phyloP scores from a whole-genome alignment of 805 yeast genomes.

The Torulaspora microellipsoides region DNA sequence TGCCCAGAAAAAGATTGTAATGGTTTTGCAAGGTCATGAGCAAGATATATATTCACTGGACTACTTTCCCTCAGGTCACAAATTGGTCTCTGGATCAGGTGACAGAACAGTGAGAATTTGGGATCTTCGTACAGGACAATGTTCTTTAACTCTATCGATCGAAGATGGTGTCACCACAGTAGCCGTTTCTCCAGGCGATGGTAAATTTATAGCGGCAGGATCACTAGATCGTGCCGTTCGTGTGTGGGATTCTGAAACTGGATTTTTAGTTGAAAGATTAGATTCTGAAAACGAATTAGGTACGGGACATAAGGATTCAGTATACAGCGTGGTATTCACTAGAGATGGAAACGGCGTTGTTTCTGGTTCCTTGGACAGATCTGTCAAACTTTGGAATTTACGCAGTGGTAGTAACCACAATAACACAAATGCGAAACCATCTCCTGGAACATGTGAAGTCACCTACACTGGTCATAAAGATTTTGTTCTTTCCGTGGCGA shows the following conservation, averaged over 20 bases:
- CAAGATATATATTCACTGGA: conserved; percentile 96
- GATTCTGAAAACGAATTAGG: conserved; percentile 85
- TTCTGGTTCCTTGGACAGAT: conserved; percentile 91
- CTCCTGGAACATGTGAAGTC: conserved; percentile 67
- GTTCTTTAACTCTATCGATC: conserved; percentile 80
- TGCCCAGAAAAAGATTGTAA: conserved; percentile 75
- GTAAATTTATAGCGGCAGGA: conserved; percentile 92
- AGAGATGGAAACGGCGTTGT: conserved; percentile 89
- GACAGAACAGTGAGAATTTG: conserved; percentile 95
- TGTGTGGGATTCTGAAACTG: conserved; percentile 94
- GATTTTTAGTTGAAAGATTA: conserved; percentile 84
- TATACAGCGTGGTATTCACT: conserved; percentile 89
- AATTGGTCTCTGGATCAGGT: conserved; percentile 92
- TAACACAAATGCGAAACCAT: conserved; percentile 37
- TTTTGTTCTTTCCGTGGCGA: conserved; percentile 88
- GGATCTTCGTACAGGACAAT: conserved; percentile 86
- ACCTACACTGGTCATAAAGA: conserved; percentile 96
- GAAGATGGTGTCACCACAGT: conserved; percentile 99
- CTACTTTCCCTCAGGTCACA: conserved; percentile 90
- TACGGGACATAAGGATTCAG: conserved; percentile 95
- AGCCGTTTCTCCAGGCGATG: conserved; percentile 88
- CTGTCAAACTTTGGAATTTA: conserved; percentile 93
- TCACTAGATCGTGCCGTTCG: conserved; percentile 92
- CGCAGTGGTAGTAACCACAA: conserved; percentile 46
- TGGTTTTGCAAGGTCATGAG: conserved; percentile 88